Evolutionary conservation across 805 yeast genomes (phyloP), one percentile per base, ranked within the genome.

Genomic region (Saccharomycopsis amapae): DNA sequence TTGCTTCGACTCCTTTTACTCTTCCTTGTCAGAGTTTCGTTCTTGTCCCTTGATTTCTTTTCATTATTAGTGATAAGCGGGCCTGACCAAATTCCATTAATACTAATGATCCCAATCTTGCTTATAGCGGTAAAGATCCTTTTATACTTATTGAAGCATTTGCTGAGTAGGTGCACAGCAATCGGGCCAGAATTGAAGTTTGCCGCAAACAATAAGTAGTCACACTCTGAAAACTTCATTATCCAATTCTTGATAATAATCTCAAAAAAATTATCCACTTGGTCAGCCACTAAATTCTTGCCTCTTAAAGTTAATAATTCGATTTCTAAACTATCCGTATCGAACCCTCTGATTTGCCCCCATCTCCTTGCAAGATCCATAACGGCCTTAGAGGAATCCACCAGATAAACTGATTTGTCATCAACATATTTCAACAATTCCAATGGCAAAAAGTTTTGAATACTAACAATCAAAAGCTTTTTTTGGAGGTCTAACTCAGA

Each of bases 151-250:
- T 76, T 81, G 13, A 93, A 73, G 35, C 93, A 68, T 54, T 73
- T 73, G 0, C 94, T 82, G 6, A 89, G 63, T 24, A 90, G 61
- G 30, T 86, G 79, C 1, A 87, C 78, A 0, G 95, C 77, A 0
- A 93, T 97, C 0, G 95, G 97, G 39, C 89, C 80, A 0, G 97
- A 97, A 62, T 90, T 97, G 0, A 96, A 89, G 63, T 93, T 97
- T 1, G 94, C 81, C 50, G 89, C 75, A 58, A 84, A 85, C 17
- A 90, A 75, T 53, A 83, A 81, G 3, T 70, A 56, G 48, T 68
- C 72, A 31, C 67, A 63, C 18, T 62, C 56, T 15, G 57, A 53
- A 20, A 52, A 48, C 18, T 84, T 65, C 25, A 70, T 72, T 5
- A 50, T 50, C 53, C 53, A 50, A 33, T 47, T 47, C 22, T 46